Base-by-base conservation (phyloP, 768 basidiomycete species). In the Tylopilus plumbeoviolaceoides region DNA sequence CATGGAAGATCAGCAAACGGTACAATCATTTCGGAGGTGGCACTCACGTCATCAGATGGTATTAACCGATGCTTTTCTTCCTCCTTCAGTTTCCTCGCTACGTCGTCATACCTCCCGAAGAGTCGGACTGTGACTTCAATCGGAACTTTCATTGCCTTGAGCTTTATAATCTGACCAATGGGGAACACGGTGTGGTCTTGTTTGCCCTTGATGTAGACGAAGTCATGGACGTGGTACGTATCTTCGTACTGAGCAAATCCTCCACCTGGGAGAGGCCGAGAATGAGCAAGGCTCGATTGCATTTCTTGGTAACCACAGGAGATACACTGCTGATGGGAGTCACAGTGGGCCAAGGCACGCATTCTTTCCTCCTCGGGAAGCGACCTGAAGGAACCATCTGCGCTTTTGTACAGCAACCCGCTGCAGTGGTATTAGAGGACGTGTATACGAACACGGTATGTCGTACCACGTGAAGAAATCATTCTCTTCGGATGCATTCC, bases 391-490 rank as follows among this genome's bases (percentile, higher is more conserved):
- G 73, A 71, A 4, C 73, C 68, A 10, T 73, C 59, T 2, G 74
- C 66, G 48, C 76, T 73, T 61, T 84, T 74, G 70, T 82, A 87
- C 1, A 74, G 61, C 28, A 81, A 62, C 25, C 85, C 85, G 57
- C 42, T 18, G 48, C 7, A 9, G 11, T 2, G 10, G 44, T 7
- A 36, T 62, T 42, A 56, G 38, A 36, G 20, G 28, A 40, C 42
- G 27, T 53, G 14, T 17, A 25, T 20, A 51, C 44, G 17, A 39
- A 5, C 8, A 25, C 27, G 17, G 20, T 49, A 43, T 14, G 42
- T 33, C 76, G 44, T 64, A 85, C 87, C 78, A 68, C 59, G 78
- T 81, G 60, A 80, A 80, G 58, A 86, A 89, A 46, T 78, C 74
- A 40, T 79, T 68, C 4, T 73, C 65, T 41, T 72, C 63, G 3